phyloP scores from a whole-genome alignment of 2,329 filamentous ascomycete genomes.

The Fonsecaea monophora region DNA sequence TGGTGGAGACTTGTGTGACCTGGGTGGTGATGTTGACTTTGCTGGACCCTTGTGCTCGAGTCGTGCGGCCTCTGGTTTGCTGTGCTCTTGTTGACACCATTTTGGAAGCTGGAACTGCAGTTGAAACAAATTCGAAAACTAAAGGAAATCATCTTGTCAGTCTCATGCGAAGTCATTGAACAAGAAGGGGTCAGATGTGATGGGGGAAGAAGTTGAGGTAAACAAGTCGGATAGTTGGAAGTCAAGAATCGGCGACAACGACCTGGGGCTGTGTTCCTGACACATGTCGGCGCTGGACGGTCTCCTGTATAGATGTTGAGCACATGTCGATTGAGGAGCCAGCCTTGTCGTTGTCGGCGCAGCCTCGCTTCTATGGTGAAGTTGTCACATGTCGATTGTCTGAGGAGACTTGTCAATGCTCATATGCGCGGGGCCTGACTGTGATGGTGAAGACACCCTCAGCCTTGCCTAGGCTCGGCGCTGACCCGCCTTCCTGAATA shows the following conservation, averaged over 20 bases:
- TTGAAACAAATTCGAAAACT: background rate
- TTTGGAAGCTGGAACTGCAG: slow-evolving; percentile 3
- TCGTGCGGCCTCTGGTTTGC: background rate
- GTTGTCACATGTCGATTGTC: background rate
- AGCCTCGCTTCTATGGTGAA: background rate
- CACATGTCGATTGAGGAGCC: slow-evolving; percentile 9
- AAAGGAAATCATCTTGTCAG: slow-evolving; percentile 9
- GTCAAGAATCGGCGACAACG: background rate
- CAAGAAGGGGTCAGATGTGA: background rate
- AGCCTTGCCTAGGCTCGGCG: slow-evolving; percentile 23
- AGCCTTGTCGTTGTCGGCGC: background rate
- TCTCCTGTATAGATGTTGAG: background rate
- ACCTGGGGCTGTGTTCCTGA: background rate
- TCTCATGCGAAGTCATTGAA: background rate
- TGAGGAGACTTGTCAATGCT: background rate
- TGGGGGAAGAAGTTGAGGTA: background rate
- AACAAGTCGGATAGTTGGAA: background rate
- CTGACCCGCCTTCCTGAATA: slow-evolving; percentile 17
- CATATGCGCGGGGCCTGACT: background rate
- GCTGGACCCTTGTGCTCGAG: background rate
- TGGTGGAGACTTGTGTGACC: background rate
- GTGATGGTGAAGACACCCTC: background rate
- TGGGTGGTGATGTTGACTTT: background rate
- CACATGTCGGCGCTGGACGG: background rate
- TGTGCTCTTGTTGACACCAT: slow-evolving; percentile 26